Conservation (phyloP, 129 eudicot genomes). For the Lactuca sativa region DNA sequence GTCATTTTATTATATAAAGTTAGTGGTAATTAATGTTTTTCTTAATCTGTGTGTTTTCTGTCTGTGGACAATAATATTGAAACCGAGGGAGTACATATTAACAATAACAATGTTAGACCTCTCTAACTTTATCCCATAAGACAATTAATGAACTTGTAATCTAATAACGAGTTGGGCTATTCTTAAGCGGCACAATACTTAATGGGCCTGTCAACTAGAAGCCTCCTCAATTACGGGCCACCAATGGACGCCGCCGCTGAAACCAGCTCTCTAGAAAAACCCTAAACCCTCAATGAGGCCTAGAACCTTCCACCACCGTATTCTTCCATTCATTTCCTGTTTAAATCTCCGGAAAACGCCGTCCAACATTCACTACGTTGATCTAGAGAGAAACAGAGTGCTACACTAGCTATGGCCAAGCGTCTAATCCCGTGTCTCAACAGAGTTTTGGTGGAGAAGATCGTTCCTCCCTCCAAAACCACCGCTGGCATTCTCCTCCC, state of each 20-base stretch:
- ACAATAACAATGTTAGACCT: no score
- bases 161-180: no score
- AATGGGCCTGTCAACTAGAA: background rate
- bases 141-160: no score
- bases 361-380: background rate
- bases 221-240: constrained; percentile 6
- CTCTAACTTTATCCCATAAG: no score
- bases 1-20: no score
- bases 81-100: no score
- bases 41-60: no score
- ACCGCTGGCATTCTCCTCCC: constrained; percentile 91
- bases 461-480: constrained; percentile 76
- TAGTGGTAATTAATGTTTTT: no score
- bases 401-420: constrained; percentile 55
- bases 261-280: constrained; percentile 14
- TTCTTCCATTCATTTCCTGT: constrained; percentile 1
- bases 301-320: constrained; percentile 53
- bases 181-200: no score
- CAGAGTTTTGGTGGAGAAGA: constrained; percentile 85
- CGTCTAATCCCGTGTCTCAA: constrained; percentile 81
- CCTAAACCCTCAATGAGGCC: constrained; percentile 41
- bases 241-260: background rate
- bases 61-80: no score
- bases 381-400: background rate
- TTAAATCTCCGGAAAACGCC: constrained; percentile 17